phyloP scores from a whole-genome alignment of 352 stramenopile species.

The Globisporangium mamillatum region DNA sequence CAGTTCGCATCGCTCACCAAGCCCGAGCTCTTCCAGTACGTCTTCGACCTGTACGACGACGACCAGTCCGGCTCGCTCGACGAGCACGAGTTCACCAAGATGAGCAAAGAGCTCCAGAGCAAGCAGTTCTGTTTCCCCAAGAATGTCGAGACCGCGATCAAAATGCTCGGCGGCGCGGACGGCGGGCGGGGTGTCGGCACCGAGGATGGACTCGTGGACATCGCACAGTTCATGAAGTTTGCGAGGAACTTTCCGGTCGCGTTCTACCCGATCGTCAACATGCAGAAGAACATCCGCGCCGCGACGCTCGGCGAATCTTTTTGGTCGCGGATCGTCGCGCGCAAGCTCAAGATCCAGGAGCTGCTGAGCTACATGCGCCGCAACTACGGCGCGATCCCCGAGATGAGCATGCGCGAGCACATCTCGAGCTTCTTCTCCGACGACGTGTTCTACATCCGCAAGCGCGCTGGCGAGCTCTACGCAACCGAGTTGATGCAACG shows the following conservation, averaged over 20 bases:
- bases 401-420: constrained; percentile 35
- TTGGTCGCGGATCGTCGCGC: constrained; percentile 39
- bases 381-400: constrained; percentile 41
- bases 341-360: constrained; percentile 52
- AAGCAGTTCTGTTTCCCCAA: constrained; percentile 64
- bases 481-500: constrained; percentile 36
- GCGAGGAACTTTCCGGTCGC: constrained; percentile 45
- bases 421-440: constrained; percentile 49
- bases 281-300: constrained; percentile 49
- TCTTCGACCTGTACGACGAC: constrained; percentile 69
- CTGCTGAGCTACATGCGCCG: constrained; percentile 60
- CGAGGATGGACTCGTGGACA: constrained; percentile 42
- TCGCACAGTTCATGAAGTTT: constrained; percentile 53
- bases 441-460: constrained; percentile 43
- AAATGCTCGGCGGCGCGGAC: constrained; percentile 43
- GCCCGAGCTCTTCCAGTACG: constrained; percentile 63
- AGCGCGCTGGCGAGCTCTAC: constrained; percentile 49
- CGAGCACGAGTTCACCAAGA: constrained; percentile 54
- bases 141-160: constrained; percentile 57
- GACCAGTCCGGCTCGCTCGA: constrained; percentile 57
- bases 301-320: constrained; percentile 38
- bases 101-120: constrained; percentile 66
- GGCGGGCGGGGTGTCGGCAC: constrained; percentile 16
- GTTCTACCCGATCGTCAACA: constrained; percentile 56
- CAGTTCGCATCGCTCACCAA: constrained; percentile 61